These are phyloP conservation scores for Aspergillus texensis DNA, from an alignment of 2,329 filamentous ascomycete genomes.

Conservation along the genomic window DNA sequence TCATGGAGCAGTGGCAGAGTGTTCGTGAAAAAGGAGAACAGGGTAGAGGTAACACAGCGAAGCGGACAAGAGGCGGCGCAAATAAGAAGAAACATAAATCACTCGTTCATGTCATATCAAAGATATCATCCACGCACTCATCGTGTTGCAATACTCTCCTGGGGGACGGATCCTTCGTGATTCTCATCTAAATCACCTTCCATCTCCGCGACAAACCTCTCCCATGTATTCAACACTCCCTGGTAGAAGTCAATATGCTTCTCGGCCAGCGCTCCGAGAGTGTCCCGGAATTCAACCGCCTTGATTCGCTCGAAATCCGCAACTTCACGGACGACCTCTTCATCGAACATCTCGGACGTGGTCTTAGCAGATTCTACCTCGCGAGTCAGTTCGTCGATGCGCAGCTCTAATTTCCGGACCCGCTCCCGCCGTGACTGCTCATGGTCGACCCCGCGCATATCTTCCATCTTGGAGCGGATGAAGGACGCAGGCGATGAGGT, in stretches of 20 bases:
- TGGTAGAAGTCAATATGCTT: slow-evolving; percentile 87
- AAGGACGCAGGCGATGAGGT: slow-evolving; percentile 77
- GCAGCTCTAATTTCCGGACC: slow-evolving; percentile 84
- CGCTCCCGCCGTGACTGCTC: slow-evolving; percentile 87
- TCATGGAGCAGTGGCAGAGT: background rate
- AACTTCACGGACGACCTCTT: slow-evolving; percentile 92
- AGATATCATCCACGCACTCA: slow-evolving; percentile 1
- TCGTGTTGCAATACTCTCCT: slow-evolving; percentile 20
- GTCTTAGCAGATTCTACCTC: slow-evolving; percentile 88
- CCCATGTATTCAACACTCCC: slow-evolving; percentile 80
- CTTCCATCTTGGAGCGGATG: slow-evolving; percentile 91
- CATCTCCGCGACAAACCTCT: slow-evolving; percentile 86
- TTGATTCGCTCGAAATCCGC: slow-evolving; percentile 97
- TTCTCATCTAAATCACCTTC: slow-evolving; percentile 59
- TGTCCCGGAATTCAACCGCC: slow-evolving; percentile 84
- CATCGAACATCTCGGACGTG: slow-evolving; percentile 89
- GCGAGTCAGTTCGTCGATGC: slow-evolving; percentile 86
- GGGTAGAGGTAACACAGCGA: background rate
- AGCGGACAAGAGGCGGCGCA: background rate
- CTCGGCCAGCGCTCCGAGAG: slow-evolving; percentile 79
- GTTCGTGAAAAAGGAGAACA: background rate
- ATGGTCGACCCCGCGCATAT: slow-evolving; percentile 94
- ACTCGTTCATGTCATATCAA: slow-evolving; percentile 4
- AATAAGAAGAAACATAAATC: background rate
- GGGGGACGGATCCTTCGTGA: slow-evolving; percentile 23